A percentile compares a stretch with the other conserved stretches of the same genome.
phyloP scores from a whole-genome alignment of 2,329 filamentous ascomycete species.

The Colletotrichum sojae region DNA sequence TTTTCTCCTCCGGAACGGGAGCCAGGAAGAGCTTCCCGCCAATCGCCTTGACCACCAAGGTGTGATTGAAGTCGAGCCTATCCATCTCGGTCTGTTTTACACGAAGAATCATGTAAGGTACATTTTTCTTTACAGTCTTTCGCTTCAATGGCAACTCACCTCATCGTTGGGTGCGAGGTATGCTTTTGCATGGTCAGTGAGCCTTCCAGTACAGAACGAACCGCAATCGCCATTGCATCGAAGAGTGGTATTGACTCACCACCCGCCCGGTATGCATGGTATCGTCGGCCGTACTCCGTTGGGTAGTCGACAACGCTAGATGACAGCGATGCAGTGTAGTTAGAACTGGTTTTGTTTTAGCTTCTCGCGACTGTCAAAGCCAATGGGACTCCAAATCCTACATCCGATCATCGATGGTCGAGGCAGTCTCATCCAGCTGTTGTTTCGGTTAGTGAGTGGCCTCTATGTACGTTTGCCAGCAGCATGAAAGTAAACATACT shows the following conservation, averaged over 20 bases:
- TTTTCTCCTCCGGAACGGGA: constrained; percentile 48
- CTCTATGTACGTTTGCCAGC: not conserved
- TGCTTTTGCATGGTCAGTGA: not conserved
- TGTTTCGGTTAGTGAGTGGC: not conserved
- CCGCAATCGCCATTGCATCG: not conserved
- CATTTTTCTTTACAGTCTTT: not conserved
- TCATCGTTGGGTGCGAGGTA: not conserved
- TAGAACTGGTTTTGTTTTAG: not conserved
- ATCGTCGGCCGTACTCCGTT: not conserved
- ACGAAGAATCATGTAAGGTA: not conserved
- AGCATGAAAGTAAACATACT: too few species aligned
- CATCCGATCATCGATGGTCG: not conserved
- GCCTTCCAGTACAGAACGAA: not conserved
- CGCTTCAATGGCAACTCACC: not conserved
- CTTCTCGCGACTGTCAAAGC: not conserved
- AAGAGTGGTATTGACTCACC: not conserved
- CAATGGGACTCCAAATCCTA: not conserved
- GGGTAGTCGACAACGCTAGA: not conserved
- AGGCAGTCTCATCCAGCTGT: not conserved
- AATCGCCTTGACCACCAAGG: constrained; percentile 5
- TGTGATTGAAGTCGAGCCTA: constrained; percentile 24
- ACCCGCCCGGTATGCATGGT: not conserved
- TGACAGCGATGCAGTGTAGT: not conserved
- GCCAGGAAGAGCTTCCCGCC: constrained; percentile 36
- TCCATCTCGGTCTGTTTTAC: not conserved